phyloP scores from a whole-genome alignment of 768 basidiomycete genomes.

The Suillus subalutaceus region DNA sequence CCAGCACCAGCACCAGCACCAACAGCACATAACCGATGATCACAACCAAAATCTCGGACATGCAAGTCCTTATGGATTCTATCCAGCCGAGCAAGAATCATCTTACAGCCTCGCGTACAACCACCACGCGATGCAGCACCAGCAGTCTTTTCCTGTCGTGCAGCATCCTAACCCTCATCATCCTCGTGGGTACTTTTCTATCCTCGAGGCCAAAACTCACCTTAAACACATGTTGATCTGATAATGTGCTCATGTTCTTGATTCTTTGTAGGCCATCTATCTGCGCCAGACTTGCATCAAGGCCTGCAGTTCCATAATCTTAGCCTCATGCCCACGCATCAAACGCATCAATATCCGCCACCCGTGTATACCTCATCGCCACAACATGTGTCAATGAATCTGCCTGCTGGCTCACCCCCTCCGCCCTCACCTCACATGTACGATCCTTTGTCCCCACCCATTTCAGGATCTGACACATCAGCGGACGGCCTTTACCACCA shows the following conservation, averaged over 20 bases:
- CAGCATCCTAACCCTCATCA: conserved; percentile 62
- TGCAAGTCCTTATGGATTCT: conserved; percentile 51
- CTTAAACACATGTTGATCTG: conserved; percentile 66
- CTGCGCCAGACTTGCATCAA: conserved; percentile 69
- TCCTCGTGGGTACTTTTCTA: conserved; percentile 66
- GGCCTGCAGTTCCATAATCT: conserved; percentile 62
- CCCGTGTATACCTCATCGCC: conserved; percentile 62
- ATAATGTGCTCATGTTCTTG: conserved; percentile 52
- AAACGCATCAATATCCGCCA: conserved; percentile 65
- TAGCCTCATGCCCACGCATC: conserved; percentile 69
- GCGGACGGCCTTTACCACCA: conserved; percentile 77
- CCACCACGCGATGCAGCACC: conserved; percentile 50
- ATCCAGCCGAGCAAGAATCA: conserved; percentile 56
- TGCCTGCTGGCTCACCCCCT: conserved; percentile 70
- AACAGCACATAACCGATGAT: conserved; percentile 52
- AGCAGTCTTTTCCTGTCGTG: conserved; percentile 58
- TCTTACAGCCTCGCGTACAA: conserved; percentile 56
- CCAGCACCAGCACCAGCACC: conserved; percentile 38
- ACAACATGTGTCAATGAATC: conserved; percentile 70
- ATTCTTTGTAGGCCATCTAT: conserved; percentile 61
- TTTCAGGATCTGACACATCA: conserved; percentile 90
- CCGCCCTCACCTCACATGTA: conserved; percentile 80
- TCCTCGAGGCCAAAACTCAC: conserved; percentile 42
- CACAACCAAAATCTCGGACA: conserved; percentile 44
- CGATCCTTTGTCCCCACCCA: conserved; percentile 82